Conservation (phyloP, 1,284 basidiomycete species). For the Melampsora allii-populina region DNA sequence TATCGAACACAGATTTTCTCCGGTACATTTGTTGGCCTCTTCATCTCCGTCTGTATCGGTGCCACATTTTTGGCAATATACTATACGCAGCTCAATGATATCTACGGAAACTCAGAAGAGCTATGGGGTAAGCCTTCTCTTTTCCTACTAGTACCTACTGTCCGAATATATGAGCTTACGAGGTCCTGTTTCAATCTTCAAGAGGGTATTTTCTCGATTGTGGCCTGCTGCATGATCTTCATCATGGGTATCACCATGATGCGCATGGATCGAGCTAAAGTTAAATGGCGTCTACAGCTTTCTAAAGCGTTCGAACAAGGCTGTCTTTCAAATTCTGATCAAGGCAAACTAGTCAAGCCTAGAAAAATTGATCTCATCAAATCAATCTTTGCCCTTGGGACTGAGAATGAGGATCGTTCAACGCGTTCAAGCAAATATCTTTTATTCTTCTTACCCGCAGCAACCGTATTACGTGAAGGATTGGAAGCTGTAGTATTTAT, state of each 20-base stretch:
- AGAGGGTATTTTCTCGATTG: conserved; percentile 44
- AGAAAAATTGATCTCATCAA: conserved; percentile 30
- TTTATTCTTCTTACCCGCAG: conserved; percentile 78
- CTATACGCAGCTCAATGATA: conserved; percentile 58
- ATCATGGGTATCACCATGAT: conserved; percentile 57
- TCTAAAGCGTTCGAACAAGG: conserved; percentile 66
- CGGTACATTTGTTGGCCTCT: conserved; percentile 70
- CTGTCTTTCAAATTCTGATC: conserved; percentile 41
- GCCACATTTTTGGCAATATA: conserved; percentile 58
- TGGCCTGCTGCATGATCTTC: conserved; percentile 64
- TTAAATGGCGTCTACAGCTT: conserved; percentile 86
- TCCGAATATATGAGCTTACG: neutral
- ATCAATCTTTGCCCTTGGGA: conserved; percentile 41
- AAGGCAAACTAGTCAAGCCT: conserved; percentile 37
- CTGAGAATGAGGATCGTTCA: conserved; percentile 39
- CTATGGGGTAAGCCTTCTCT: conserved; percentile 52
- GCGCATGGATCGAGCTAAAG: conserved; percentile 62
- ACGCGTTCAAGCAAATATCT: conserved; percentile 62
- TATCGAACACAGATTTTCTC: conserved; percentile 64
- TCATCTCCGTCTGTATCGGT: conserved; percentile 68
- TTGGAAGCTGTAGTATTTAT: conserved; percentile 91
- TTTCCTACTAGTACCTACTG: neutral
- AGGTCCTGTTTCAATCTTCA: neutral
- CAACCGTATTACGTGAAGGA: conserved; percentile 88
- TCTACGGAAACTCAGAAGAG: conserved; percentile 61